These are phyloP conservation scores for Cynanchum wilfordii DNA, from an alignment of 257 asterid species.

Conservation along the genomic window DNA sequence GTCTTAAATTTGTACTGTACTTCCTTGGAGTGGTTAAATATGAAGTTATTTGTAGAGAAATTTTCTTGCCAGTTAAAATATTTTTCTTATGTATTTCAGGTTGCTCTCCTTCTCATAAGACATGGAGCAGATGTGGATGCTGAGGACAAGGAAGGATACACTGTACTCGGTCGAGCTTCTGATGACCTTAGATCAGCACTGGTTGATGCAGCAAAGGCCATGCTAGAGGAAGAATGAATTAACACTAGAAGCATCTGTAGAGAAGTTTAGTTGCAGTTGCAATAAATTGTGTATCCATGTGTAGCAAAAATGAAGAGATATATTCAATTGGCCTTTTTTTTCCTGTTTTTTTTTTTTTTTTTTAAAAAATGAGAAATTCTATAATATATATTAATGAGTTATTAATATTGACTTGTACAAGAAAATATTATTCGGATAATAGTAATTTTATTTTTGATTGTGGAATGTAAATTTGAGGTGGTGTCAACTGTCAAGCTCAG, in stretches of 20 bases:
- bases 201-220: conserved; percentile 82
- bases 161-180: conserved; percentile 85
- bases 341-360: no score
- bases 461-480: no score
- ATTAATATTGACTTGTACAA: no score
- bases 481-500: no score
- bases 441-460: no score
- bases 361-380: no score
- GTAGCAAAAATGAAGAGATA: not conserved
- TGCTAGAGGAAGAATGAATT: conserved; percentile 74
- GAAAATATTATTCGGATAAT: no score
- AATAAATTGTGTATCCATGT: not conserved
- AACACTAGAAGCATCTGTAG: not conserved
- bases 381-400: no score
- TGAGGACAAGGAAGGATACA: conserved; percentile 87
- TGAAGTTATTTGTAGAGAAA: not conserved
- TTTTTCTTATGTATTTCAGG: conserved; percentile 36
- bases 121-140: conserved; percentile 92
- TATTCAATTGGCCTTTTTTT: no score
- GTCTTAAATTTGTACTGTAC: not conserved
- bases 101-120: conserved; percentile 83
- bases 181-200: conserved; percentile 51
- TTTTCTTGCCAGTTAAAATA: not conserved
- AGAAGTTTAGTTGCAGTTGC: not conserved
- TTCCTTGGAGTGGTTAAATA: not conserved